A percentile compares a stretch with the other conserved stretches of the same genome.
Evolutionary conservation across 208 protist genomes (phyloP).

Genomic region (Crithidia expoeki): DNA sequence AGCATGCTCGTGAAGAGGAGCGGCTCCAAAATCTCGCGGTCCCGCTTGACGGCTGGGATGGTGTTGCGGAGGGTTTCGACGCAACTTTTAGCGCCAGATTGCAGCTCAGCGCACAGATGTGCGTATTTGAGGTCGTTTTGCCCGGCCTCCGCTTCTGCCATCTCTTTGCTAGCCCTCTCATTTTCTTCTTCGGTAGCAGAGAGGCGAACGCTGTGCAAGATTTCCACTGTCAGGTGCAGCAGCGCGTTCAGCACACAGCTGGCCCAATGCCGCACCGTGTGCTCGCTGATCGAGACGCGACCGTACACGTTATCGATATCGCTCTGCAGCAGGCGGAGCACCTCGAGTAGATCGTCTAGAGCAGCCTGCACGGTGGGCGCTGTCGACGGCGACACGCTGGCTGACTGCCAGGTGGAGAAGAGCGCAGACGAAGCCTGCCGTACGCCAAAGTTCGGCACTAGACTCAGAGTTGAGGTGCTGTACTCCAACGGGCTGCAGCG

Average conservation of each 20-base stretch:
- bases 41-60: constrained; percentile 10
- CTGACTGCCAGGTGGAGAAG: constrained; percentile 16
- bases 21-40: constrained; percentile 30
- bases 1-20: constrained; percentile 38
- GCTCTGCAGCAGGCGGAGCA: constrained; percentile 35
- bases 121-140: constrained; percentile 4
- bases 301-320: constrained; percentile 44
- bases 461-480: constrained; percentile 26
- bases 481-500: constrained; percentile 27
- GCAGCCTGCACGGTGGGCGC: constrained; percentile 1
- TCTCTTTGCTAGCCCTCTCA: neutral
- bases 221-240: constrained; percentile 22
- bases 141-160: neutral
- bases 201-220: constrained; percentile 19
- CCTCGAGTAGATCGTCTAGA: constrained; percentile 39
- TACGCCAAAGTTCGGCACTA: constrained; percentile 22
- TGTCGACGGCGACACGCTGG: constrained; percentile 6
- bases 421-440: constrained; percentile 27
- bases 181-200: neutral
- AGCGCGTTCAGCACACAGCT: constrained; percentile 25
- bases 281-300: constrained; percentile 27
- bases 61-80: constrained; percentile 18
- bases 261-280: constrained; percentile 25
- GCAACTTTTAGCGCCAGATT: neutral
- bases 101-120: constrained; percentile 12